A percentile compares a stretch with the other conserved stretches of the same genome.
Evolutionary conservation across 257 asterid species (phyloP).

Genomic region (Solanum tarapatanum): DNA sequence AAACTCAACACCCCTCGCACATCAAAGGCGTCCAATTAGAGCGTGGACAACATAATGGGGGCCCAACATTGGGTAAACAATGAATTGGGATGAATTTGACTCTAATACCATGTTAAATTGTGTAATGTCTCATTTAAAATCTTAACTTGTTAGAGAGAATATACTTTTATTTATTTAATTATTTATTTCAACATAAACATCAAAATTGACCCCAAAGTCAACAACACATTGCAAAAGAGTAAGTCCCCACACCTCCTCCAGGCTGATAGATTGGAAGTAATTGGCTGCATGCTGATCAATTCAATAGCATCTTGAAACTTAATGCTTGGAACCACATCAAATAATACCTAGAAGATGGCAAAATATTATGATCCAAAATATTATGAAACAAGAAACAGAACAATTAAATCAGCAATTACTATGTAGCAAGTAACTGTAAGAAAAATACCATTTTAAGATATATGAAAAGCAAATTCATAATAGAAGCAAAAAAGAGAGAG

Average conservation of each 20-base stretch:
- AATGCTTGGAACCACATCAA: constrained; percentile 89
- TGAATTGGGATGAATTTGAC: neutral
- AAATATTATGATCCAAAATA: neutral
- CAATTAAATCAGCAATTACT: neutral
- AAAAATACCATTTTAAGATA: neutral
- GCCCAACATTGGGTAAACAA: neutral
- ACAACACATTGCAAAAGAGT: constrained; percentile 1
- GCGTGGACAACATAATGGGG: neutral
- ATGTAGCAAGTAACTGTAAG: neutral
- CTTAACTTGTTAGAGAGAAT: neutral
- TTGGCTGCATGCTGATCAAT: constrained; percentile 96
- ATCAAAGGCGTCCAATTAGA: neutral
- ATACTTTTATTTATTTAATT: neutral
- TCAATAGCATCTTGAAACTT: constrained; percentile 88
- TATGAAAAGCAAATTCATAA: neutral
- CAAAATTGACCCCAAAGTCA: neutral
- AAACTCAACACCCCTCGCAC: neutral
- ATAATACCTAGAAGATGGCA: constrained; percentile 51
- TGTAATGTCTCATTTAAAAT: neutral
- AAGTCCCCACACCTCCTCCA: constrained; percentile 66
- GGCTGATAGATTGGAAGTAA: constrained; percentile 82
- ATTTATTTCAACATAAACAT: neutral
- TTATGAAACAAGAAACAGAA: neutral
- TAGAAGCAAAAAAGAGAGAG: neutral
- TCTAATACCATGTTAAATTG: neutral